Base-by-base conservation (phyloP, 2,329 filamentous ascomycete species). In the Penicillium rolfsii region DNA sequence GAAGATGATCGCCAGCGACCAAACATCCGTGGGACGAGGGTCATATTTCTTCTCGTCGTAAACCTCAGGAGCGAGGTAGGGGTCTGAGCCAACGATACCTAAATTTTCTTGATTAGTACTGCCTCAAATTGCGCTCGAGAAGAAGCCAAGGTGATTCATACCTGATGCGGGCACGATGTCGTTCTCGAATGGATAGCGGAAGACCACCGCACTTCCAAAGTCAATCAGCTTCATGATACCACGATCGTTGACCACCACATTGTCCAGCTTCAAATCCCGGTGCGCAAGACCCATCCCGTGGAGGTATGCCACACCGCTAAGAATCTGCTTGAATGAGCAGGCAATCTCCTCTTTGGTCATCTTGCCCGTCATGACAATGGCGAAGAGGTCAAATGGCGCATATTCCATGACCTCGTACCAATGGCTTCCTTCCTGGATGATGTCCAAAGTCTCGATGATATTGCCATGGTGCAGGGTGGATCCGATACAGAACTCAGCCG, bases 371-470 rank as follows among this genome's bases (percentile, higher is more conserved):
- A 99, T 99, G 67, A 99, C 95, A 66, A 96, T 97, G 12, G 95
- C 95, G 74, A 99, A 99, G 33, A 99, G 84, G 75, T 99, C 95
- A 72, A 84, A 99, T 0, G 95, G 95, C 11, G 93, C 95, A 73
- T 96, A 99, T 74, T 99, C 95, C 95, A 99, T 99, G 45, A 99
- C 95, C 73, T 98, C 94, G 72, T 93, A 99, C 92, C 95, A 99
- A 66, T 90, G 93, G 54, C 87, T 88, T 77, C 94, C 95, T 78
- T 99, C 95, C 67, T 96, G 91, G 11, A 99, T 87, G 64, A 99
- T 96, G 76, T 99, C 95, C 67, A 99, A 85, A 0, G 95, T 98
- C 77, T 99, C 95, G 70, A 99, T 98, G 68, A 99, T 93, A 74
- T 99, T 99, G 70, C 95, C 94, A 71, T 99, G 95, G 71, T 98